Percentiles rank a stretch among this genome's conserved stretches.
Conservation (phyloP, 345 rosid genomes). For the Eucalyptus erythrocorys region DNA sequence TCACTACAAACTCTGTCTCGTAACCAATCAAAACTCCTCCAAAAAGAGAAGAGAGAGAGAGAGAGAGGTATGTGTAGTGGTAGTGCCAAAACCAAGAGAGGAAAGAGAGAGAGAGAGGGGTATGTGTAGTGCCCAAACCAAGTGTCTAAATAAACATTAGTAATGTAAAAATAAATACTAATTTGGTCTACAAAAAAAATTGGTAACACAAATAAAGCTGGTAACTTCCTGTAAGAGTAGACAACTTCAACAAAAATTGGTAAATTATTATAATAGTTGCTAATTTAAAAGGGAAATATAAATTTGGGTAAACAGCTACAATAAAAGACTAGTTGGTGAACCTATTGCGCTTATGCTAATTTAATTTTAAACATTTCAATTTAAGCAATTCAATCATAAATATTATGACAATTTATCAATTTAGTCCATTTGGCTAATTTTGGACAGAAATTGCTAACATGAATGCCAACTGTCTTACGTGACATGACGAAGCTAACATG, state of each 20-base stretch:
- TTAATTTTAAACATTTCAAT: fast-evolving
- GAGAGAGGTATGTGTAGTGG: background rate
- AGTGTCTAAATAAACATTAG: no score
- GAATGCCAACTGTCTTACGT: fast-evolving
- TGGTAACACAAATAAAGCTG: background rate
- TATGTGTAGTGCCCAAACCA: background rate
- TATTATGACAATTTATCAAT: fast-evolving
- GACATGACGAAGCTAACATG: fast-evolving
- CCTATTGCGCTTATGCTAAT: fast-evolving
- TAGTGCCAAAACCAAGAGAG: background rate
- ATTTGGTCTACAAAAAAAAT: background rate
- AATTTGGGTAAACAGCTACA: no score
- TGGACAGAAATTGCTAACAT: fast-evolving
- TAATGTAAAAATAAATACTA: background rate
- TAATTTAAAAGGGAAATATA: fast-evolving
- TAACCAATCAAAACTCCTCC: no score
- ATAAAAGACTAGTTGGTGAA: no score
- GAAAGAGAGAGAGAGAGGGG: no score
- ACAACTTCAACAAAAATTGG: background rate
- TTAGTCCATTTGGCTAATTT: fast-evolving
- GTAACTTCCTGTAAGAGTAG: background rate
- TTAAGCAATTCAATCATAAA: fast-evolving
- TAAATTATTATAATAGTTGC: background rate
- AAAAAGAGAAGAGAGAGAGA: no score
- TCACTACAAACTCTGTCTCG: no score